phyloP scores from a whole-genome alignment of 164 flowering plant genomes.

The Paratinospora sagittata region DNA sequence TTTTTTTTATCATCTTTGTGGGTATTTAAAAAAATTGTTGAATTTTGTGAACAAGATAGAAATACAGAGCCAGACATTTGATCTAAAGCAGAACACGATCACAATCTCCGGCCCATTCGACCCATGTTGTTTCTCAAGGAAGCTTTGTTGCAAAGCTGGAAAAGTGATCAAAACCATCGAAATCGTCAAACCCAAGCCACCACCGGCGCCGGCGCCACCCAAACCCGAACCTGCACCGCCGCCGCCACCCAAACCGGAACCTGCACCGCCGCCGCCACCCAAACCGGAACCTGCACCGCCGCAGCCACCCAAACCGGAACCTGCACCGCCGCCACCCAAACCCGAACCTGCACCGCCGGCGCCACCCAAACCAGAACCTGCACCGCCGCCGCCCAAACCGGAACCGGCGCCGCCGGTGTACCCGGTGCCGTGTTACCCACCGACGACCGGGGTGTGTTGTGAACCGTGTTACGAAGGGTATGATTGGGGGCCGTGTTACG shows the following conservation, averaged over 20 bases:
- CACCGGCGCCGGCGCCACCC: constrained; percentile 7
- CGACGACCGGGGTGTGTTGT: neutral
- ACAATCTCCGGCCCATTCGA: constrained; percentile 20
- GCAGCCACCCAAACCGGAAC: no score
- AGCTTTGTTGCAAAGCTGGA: constrained; percentile 28
- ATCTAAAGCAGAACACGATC: constrained; percentile 46
- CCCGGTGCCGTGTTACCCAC: constrained; percentile 4
- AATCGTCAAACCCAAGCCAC: constrained; percentile 21
- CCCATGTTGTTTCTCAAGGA: constrained; percentile 49
- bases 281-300: no score
- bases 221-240: neutral
- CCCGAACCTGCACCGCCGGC: no score
- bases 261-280: no score
- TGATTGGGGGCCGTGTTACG: neutral
- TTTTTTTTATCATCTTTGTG: no score
- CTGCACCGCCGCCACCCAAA: no score
- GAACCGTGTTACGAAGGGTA: constrained; percentile 10
- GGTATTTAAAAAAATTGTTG: no score
- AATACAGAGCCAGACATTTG: constrained; percentile 51
- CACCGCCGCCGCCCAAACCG: no score
- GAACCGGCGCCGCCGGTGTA: neutral
- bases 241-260: no score
- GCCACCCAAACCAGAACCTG: no score
- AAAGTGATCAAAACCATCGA: constrained; percentile 41
- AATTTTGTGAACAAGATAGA: constrained; percentile 18